Evolutionary conservation across 116 monocot species (phyloP).

Genomic region (Papilionanthe hybrid): DNA sequence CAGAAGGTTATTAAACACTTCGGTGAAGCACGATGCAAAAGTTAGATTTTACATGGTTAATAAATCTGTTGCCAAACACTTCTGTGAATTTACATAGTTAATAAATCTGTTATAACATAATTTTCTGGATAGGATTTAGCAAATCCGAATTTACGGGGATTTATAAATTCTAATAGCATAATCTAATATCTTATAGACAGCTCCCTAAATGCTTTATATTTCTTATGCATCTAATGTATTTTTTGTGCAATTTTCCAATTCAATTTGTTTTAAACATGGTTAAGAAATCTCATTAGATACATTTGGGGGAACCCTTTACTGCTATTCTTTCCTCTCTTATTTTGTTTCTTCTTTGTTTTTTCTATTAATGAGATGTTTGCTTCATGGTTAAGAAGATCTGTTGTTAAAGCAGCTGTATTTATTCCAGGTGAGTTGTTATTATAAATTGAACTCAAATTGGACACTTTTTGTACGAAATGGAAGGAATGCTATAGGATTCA

Average conservation of each 20-base stretch:
- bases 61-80: too few species aligned
- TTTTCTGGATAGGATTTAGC: too few species aligned
- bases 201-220: background rate
- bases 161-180: too few species aligned
- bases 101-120: too few species aligned
- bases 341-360: slow-evolving; percentile 4
- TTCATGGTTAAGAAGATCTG: background rate
- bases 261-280: background rate
- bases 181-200: too few species aligned
- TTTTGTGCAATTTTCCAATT: background rate
- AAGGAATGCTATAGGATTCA: background rate
- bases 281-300: background rate
- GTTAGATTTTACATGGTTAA: too few species aligned
- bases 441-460: background rate
- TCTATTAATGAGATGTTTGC: background rate
- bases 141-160: too few species aligned
- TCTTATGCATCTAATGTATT: background rate
- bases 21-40: too few species aligned
- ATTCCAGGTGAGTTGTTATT: background rate
- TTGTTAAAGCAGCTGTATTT: too few species aligned
- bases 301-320: background rate
- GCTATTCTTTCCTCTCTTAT: background rate
- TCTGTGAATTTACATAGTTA: too few species aligned
- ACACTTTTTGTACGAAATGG: background rate
- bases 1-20: too few species aligned